A percentile compares a stretch with the other conserved stretches of the same genome.
phyloP scores from a whole-genome alignment of 768 basidiomycete species.

The Kwoniella botswanensis region DNA sequence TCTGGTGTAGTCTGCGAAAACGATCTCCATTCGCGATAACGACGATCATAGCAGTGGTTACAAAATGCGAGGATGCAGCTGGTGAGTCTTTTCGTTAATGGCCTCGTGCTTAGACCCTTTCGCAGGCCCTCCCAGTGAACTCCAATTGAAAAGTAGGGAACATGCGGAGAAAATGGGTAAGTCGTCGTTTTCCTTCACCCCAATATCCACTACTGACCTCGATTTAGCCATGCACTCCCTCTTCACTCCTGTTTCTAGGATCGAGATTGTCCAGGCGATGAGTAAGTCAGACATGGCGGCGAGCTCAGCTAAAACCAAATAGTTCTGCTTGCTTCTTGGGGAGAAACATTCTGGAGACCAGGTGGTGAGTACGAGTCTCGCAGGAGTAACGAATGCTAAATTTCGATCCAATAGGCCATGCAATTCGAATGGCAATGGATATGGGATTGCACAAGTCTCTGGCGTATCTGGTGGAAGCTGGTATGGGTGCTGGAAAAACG shows the following conservation, averaged over 20 bases:
- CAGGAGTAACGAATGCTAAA: background rate
- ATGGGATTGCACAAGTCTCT: conserved; percentile 47
- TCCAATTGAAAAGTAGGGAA: conserved; percentile 39
- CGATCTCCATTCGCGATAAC: conserved; percentile 49
- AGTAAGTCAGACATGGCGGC: conserved; percentile 20
- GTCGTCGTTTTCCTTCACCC: conserved; percentile 2
- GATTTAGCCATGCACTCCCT: conserved; percentile 41
- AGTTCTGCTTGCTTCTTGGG: conserved; percentile 50
- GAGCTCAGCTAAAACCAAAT: background rate
- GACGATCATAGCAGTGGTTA: conserved; percentile 34
- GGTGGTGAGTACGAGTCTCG: conserved; percentile 30
- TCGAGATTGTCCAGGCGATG: conserved; percentile 49
- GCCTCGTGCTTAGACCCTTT: background rate
- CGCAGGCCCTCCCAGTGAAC: conserved; percentile 27
- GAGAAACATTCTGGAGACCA: conserved; percentile 48
- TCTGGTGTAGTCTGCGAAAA: conserved; percentile 33
- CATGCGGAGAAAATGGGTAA: conserved; percentile 52
- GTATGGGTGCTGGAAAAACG: conserved; percentile 44
- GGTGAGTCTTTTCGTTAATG: conserved; percentile 16
- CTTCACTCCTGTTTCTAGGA: conserved; percentile 46
- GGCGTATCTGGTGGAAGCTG: conserved; percentile 37
- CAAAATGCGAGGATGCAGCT: conserved; percentile 43
- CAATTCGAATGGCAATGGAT: conserved; percentile 49
- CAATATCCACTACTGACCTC: background rate
- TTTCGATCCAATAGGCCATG: conserved; percentile 32